Evolutionary conservation across 306 rosid genomes (phyloP).

Genomic region (Lathyrus tuberosus): DNA sequence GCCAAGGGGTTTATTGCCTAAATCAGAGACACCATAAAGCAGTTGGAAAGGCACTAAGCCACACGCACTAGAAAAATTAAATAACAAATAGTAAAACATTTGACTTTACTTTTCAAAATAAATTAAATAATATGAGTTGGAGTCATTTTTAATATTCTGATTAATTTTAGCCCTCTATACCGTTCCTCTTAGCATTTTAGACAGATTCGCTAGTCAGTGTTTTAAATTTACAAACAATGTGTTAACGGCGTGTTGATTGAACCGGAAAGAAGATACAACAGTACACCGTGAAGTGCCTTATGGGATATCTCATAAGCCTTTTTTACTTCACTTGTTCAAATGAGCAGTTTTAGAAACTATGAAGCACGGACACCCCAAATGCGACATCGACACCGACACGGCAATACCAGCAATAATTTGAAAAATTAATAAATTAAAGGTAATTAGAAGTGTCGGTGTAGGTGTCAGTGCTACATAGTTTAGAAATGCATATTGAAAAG

Average conservation of each 20-base stretch:
- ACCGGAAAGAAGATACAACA: background rate
- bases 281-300: too few species aligned
- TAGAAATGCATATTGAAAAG: conserved; percentile 2
- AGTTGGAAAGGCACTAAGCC: background rate
- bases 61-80: background rate
- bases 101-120: conserved; percentile 1
- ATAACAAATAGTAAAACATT: background rate
- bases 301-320: background rate
- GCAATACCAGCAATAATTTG: too few species aligned
- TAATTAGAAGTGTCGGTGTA: too few species aligned
- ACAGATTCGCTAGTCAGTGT: background rate
- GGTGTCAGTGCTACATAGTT: too few species aligned
- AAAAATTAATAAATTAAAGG: too few species aligned
- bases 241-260: background rate
- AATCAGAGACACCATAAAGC: background rate
- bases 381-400: too few species aligned
- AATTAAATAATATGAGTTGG: background rate
- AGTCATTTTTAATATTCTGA: background rate
- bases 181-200: conserved; percentile 6
- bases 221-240: background rate
- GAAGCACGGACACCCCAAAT: too few species aligned
- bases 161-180: background rate
- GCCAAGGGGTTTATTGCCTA: background rate
- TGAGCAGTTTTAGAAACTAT: conserved; percentile 4
- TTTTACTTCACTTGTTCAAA: conserved; percentile 2